Evolutionary conservation across 441 rosid genomes (phyloP).

Genomic region (Mallotus repandus): DNA sequence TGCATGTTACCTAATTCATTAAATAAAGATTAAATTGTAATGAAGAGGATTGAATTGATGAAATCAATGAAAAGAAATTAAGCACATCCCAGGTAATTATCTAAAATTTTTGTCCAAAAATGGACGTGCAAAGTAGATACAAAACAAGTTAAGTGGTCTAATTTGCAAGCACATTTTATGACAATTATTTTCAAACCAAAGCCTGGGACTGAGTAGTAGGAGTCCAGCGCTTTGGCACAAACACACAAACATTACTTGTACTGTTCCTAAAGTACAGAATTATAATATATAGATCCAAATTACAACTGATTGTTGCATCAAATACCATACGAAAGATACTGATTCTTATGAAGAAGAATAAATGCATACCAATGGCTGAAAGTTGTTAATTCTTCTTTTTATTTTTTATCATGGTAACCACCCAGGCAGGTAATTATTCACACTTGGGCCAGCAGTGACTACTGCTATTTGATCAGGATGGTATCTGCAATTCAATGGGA

Average conservation of each 20-base stretch:
- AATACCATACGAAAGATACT: constrained; percentile 26
- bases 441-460: constrained; percentile 71
- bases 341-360: constrained; percentile 9
- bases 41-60: too few species aligned
- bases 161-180: constrained; percentile 11
- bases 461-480: constrained; percentile 57
- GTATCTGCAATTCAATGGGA: constrained; percentile 43
- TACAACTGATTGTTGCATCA: constrained; percentile 15
- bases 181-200: constrained; percentile 21
- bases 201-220: constrained; percentile 11
- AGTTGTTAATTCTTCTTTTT: neutral
- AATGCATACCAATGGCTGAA: constrained; percentile 8
- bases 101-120: too few species aligned
- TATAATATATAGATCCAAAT: constrained; percentile 9
- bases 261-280: constrained; percentile 19
- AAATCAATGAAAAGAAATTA: too few species aligned
- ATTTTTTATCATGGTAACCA: constrained; percentile 66
- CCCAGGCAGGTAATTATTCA: constrained; percentile 81
- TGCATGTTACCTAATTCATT: too few species aligned
- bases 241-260: constrained; percentile 21
- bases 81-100: too few species aligned
- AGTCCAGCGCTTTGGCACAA: constrained; percentile 13
- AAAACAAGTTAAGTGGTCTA: too few species aligned
- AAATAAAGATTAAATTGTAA: too few species aligned
- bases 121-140: too few species aligned